Evolutionary conservation across 2,329 filamentous ascomycete species (phyloP).

Genomic region (Thermoascus crustaceus): DNA sequence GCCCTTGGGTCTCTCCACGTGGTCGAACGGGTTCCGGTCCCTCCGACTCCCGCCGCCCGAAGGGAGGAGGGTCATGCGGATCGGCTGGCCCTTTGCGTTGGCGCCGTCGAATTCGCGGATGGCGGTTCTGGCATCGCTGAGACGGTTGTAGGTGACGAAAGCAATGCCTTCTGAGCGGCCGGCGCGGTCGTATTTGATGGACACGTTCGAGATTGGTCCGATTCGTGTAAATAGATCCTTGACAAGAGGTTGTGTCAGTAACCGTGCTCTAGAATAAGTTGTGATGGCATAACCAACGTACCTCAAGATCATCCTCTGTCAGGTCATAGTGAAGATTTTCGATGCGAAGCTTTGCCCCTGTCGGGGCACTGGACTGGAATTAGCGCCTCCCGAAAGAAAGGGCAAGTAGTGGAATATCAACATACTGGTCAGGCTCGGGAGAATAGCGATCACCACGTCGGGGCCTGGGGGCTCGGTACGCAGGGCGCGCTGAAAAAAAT

Average conservation of each 20-base stretch:
- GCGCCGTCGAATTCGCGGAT: conserved; percentile 78
- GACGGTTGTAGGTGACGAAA: conserved; percentile 68
- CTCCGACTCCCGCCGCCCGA: conserved; percentile 25
- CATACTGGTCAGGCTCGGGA: conserved; percentile 30
- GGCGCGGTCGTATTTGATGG: conserved; percentile 75
- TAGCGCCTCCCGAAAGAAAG: conserved; percentile 6
- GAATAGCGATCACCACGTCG: conserved; percentile 27
- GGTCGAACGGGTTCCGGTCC: conserved; percentile 42
- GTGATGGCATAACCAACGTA: conserved; percentile 40
- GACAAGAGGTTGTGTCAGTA: conserved; percentile 1
- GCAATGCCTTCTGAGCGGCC: conserved; percentile 81
- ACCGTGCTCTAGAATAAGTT: neutral
- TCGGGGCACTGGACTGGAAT: conserved; percentile 38
- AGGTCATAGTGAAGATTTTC: conserved; percentile 92
- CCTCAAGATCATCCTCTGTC: conserved; percentile 72
- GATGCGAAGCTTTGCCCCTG: conserved; percentile 66
- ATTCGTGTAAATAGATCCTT: conserved; percentile 76
- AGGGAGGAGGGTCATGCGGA: conserved; percentile 62
- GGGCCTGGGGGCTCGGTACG: conserved; percentile 35
- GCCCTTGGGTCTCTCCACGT: conserved; percentile 42
- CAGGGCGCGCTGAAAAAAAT: conserved; percentile 31
- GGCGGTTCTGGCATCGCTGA: conserved; percentile 64
- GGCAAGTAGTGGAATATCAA: conserved; percentile 1
- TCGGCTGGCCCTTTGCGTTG: conserved; percentile 83
- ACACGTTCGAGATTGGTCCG: conserved; percentile 60